phyloP scores from a whole-genome alignment of 73 alveolate genomes.

The Symbiodinium pilosum region DNA sequence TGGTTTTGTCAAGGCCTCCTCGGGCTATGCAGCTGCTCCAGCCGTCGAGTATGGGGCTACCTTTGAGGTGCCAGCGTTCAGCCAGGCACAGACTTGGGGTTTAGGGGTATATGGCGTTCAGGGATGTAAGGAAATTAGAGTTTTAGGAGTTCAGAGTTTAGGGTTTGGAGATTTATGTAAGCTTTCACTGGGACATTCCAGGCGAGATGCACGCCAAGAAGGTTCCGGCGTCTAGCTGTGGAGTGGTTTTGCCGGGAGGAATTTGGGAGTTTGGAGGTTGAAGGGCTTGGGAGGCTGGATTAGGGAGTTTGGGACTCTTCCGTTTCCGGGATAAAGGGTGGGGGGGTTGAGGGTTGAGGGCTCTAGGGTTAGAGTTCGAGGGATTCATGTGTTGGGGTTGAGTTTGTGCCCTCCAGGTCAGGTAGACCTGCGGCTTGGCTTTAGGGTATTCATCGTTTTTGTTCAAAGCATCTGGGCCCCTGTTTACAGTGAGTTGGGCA shows the following conservation, averaged over 20 bases:
- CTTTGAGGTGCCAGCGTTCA: not conserved
- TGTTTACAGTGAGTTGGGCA: no score
- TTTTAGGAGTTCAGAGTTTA: not conserved
- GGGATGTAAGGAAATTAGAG: not conserved
- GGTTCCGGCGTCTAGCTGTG: not conserved
- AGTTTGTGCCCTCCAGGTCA: not conserved
- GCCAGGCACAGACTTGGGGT: not conserved
- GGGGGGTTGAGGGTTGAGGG: not conserved
- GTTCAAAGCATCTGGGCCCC: no score
- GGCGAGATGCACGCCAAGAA: not conserved
- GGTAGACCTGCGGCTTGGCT: not conserved
- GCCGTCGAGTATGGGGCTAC: not conserved
- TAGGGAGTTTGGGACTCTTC: not conserved
- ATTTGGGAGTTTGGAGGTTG: no score
- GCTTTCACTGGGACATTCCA: not conserved
- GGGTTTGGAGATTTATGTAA: not conserved
- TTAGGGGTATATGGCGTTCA: not conserved
- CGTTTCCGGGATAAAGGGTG: not conserved
- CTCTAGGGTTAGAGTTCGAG: no score
- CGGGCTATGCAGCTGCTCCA: not conserved
- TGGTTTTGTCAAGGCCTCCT: no score
- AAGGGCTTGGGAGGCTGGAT: no score
- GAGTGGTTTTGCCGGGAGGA: no score
- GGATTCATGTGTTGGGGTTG: not conserved
- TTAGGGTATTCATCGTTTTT: not conserved